Base-by-base conservation (phyloP, 768 basidiomycete species). In the Ephemerocybe angulata region DNA sequence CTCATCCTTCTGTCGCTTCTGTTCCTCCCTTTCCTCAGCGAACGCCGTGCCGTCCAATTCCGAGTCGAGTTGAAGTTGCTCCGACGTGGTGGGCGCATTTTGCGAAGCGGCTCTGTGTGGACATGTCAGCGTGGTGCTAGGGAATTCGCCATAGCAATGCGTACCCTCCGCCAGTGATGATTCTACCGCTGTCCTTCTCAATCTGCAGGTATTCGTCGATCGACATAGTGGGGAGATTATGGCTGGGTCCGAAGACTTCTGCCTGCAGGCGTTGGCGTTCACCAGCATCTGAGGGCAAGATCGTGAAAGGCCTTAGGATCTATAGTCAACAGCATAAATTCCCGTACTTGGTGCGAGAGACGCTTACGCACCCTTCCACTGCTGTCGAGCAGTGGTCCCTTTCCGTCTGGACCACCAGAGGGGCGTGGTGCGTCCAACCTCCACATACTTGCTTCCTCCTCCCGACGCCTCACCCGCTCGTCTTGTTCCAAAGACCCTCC, bases 151-250 rank as follows among this genome's bases (percentile, higher is more conserved):
- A 13, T 24, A 22, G 43, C 28, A 48, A 19, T 2, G 70, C 87
- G 70, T 66, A 93, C 90, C 93, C 93, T 74, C 92, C 90, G 29
- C 88, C 89, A 8, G 87, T 80, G 53, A 97, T 83, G 61, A 98
- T 85, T 51, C 93, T 94, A 0, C 96, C 96, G 53, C 89, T 75
- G 63, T 85, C 78, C 46, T 76, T 76, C 65, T 99, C 96, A 53
- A 92, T 84, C 65, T 90, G 84, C 29, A 99, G 79, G 65, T 95
- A 98, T 69, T 98, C 90, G 62, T 98, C 96, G 54, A 98, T 83
- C 1, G 90, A 82, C 97, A 99, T 98, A 0, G 93, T 94, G 4
- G 97, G 97, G 29, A 98, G 73, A 40, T 87, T 82, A 63, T 97
- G 84, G 11, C 82, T 83, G 13, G 91, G 82, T 15, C 86, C 82